Evolutionary conservation across 306 rosid species (phyloP).

Genomic region (Sicyos baderoa): DNA sequence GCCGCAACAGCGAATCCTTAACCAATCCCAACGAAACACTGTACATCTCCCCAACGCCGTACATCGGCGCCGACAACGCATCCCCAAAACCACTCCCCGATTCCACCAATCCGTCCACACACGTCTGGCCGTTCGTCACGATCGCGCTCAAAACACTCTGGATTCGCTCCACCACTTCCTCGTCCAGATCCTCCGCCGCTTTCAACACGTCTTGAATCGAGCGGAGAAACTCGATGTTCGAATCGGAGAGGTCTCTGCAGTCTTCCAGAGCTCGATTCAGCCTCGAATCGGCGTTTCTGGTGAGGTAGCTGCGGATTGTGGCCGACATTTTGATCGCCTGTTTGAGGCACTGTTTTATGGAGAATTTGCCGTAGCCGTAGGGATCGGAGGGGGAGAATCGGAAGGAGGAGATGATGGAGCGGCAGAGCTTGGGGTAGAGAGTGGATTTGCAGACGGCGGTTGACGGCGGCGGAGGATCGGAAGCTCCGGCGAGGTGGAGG

Average conservation of each 20-base stretch:
- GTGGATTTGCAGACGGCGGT: constrained; percentile 47
- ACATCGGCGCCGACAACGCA: constrained; percentile 33
- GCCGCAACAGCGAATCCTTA: constrained; percentile 32
- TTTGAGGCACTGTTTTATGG: constrained; percentile 53
- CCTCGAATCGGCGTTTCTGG: constrained; percentile 12
- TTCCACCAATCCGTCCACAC: constrained; percentile 50
- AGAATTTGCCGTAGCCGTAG: constrained; percentile 51
- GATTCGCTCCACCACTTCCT: constrained; percentile 35
- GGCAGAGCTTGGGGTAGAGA: constrained; percentile 68
- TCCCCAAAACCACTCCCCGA: constrained; percentile 33
- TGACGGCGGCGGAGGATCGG: constrained; percentile 20
- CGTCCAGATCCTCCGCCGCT: constrained; percentile 20
- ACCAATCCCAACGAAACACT: constrained; percentile 71
- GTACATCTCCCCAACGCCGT: constrained; percentile 35
- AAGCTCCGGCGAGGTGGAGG: not conserved
- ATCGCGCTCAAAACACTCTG: constrained; percentile 54
- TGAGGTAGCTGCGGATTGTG: constrained; percentile 27
- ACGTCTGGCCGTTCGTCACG: constrained; percentile 73
- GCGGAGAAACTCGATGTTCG: constrained; percentile 45
- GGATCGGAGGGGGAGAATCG: constrained; percentile 50
- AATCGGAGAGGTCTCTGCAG: constrained; percentile 46
- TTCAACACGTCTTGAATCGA: constrained; percentile 29
- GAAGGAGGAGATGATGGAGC: constrained; percentile 49
- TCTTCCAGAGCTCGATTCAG: constrained; percentile 42
- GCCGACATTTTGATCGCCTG: constrained; percentile 41